phyloP scores from a whole-genome alignment of 2,329 filamentous ascomycete genomes.

The Aspergillus persii region DNA sequence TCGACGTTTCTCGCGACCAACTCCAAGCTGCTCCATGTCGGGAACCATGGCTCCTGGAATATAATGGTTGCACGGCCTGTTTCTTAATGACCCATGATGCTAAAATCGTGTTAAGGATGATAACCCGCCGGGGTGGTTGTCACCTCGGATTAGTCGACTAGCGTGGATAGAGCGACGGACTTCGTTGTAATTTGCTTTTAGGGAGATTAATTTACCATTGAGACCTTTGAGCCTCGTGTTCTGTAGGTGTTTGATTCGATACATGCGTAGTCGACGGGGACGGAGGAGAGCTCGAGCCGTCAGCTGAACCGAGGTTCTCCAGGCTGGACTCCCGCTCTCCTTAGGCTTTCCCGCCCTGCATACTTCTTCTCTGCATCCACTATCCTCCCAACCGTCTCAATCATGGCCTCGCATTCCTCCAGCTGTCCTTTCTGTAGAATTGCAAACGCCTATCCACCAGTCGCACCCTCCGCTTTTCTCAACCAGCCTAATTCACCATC shows the following conservation, averaged over 20 bases:
- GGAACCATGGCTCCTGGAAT: not conserved
- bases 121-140: not conserved
- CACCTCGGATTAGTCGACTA: not conserved
- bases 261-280: not conserved
- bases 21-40: not conserved
- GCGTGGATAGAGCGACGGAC: conserved; percentile 2
- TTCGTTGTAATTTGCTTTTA: conserved; percentile 8
- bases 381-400: not conserved
- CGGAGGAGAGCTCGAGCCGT: not conserved
- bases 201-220: conserved; percentile 4
- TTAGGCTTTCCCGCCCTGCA: not conserved
- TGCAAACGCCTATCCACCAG: conserved; percentile 49
- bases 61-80: not conserved
- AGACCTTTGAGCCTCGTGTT: not conserved
- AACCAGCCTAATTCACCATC: conserved; percentile 18
- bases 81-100: not conserved
- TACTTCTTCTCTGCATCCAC: not conserved
- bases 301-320: not conserved
- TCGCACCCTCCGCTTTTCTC: conserved; percentile 24
- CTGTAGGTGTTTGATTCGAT: not conserved
- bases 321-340: not conserved
- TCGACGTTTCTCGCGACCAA: not conserved
- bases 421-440: conserved; percentile 60
- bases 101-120: not conserved
- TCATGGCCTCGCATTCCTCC: conserved; percentile 15